A percentile compares a stretch with the other conserved stretches of the same genome.
Conservation (phyloP, 306 rosid genomes). For the Hylodesmum podocarpum region DNA sequence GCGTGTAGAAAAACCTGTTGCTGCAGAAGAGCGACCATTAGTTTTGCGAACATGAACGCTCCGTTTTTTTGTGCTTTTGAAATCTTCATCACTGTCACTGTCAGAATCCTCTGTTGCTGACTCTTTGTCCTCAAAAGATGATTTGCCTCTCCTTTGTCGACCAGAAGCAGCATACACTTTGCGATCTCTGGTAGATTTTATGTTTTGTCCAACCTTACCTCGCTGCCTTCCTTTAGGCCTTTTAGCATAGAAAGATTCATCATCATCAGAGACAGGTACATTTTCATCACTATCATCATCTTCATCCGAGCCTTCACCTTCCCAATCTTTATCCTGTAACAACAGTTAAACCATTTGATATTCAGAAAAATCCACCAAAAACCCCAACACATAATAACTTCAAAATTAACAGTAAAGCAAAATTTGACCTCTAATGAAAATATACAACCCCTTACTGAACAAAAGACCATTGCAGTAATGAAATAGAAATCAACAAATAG, state of each 20-base stretch:
- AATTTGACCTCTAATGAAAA: slow-evolving; percentile 3
- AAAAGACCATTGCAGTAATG: too few species aligned
- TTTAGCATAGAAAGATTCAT: slow-evolving; percentile 61
- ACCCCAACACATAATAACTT: neutral
- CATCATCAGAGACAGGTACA: slow-evolving; percentile 65
- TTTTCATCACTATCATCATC: slow-evolving; percentile 66
- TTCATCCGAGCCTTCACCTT: slow-evolving; percentile 74
- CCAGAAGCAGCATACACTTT: slow-evolving; percentile 48
- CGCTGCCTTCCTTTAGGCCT: slow-evolving; percentile 59
- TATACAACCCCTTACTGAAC: neutral
- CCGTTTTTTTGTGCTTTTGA: slow-evolving; percentile 58
- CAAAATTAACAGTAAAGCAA: slow-evolving; percentile 16
- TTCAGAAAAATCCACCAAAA: slow-evolving; percentile 22
- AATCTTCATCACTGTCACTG: slow-evolving; percentile 72
- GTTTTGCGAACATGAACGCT: slow-evolving; percentile 56
- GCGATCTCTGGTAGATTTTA: slow-evolving; percentile 57
- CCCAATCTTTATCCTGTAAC: slow-evolving; percentile 85
- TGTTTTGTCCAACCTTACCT: slow-evolving; percentile 52
- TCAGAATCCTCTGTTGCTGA: slow-evolving; percentile 73
- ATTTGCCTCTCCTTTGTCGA: slow-evolving; percentile 67
- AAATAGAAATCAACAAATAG: neutral
- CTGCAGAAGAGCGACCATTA: slow-evolving; percentile 49
- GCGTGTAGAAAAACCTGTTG: slow-evolving; percentile 44
- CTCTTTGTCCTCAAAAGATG: slow-evolving; percentile 82
- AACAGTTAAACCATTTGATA: slow-evolving; percentile 31